A percentile compares a stretch with the other conserved stretches of the same genome.
Conservation (phyloP, 1,139 yeast species). For the Suhomyces bribrorum region DNA sequence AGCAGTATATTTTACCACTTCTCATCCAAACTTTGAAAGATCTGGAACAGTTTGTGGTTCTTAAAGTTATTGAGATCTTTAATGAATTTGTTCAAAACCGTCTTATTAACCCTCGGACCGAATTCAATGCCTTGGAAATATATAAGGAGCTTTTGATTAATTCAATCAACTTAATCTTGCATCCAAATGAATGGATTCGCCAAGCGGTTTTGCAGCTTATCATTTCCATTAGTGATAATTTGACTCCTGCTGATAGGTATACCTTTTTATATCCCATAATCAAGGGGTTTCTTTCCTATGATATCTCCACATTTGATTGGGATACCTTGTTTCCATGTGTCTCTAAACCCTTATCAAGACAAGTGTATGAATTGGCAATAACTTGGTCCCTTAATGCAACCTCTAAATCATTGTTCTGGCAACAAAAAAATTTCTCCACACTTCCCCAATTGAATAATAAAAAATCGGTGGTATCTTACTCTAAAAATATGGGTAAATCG, state of each 20-base stretch:
- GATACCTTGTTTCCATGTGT: constrained; percentile 63
- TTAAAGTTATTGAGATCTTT: constrained; percentile 74
- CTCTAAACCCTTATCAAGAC: constrained; percentile 64
- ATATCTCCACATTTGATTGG: constrained; percentile 67
- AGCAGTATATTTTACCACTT: constrained; percentile 84
- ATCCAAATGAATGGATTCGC: constrained; percentile 87
- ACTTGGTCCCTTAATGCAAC: constrained; percentile 71
- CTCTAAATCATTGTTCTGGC: constrained; percentile 78
- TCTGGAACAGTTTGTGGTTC: constrained; percentile 78
- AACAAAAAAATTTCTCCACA: constrained; percentile 40
- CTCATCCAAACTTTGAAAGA: constrained; percentile 81
- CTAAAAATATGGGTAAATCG: constrained; percentile 42
- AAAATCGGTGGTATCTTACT: constrained; percentile 23
- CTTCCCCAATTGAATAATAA: constrained; percentile 14
- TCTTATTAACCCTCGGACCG: constrained; percentile 38
- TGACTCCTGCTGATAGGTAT: constrained; percentile 75
- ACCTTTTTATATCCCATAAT: constrained; percentile 83
- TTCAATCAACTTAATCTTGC: constrained; percentile 50
- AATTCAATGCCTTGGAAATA: constrained; percentile 44
- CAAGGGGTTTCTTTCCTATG: constrained; percentile 76
- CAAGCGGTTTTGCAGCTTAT: constrained; percentile 66
- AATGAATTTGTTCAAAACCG: constrained; percentile 32
- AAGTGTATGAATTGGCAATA: constrained; percentile 63
- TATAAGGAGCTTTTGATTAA: constrained; percentile 39
- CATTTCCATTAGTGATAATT: constrained; percentile 59